phyloP scores from a whole-genome alignment of 148 eudicot species.

The Persicaria maculosa region DNA sequence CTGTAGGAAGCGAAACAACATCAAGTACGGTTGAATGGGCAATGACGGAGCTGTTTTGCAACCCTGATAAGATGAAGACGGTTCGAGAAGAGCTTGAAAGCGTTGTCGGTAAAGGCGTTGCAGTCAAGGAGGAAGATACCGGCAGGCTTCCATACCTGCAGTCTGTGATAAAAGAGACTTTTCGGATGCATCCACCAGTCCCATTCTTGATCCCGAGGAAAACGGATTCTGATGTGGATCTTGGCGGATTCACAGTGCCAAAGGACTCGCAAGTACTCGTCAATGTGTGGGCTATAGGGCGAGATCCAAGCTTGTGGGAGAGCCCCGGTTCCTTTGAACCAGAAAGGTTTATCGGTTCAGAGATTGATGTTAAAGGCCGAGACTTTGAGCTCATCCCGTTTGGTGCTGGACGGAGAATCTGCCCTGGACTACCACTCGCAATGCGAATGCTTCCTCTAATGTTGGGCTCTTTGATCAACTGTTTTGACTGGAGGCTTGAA shows the following conservation, averaged over 20 bases:
- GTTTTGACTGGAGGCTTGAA: conserved; percentile 34
- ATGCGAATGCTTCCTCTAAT: conserved; percentile 24
- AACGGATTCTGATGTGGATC: conserved; percentile 11
- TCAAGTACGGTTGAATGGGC: conserved; percentile 45
- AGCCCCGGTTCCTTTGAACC: conserved; percentile 27
- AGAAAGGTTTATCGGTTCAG: conserved; percentile 25
- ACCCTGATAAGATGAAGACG: conserved; percentile 12
- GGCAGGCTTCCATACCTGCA: conserved; percentile 25
- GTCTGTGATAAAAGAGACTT: conserved; percentile 30
- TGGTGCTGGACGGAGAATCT: conserved; percentile 19
- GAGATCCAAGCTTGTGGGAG: conserved; percentile 27
- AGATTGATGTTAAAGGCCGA: conserved; percentile 27
- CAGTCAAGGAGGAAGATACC: conserved; percentile 23
- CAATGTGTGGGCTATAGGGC: conserved; percentile 39
- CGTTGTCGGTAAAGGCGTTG: conserved; percentile 20
- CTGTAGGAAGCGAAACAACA: conserved; percentile 19
- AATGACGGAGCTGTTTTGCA: conserved; percentile 31
- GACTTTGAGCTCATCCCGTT: background rate
- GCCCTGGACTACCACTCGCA: conserved; percentile 36
- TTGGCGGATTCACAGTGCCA: conserved; percentile 21
- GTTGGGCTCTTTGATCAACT: conserved; percentile 25
- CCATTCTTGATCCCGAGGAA: conserved; percentile 34
- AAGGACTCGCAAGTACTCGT: conserved; percentile 32
- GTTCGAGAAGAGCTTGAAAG: conserved; percentile 21
- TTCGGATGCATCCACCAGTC: conserved; percentile 31